A percentile compares a stretch with the other conserved stretches of the same genome.
These are phyloP conservation scores for Yueomyces sp. DNA, from an alignment of 805 yeast species.

Conservation along the genomic window DNA sequence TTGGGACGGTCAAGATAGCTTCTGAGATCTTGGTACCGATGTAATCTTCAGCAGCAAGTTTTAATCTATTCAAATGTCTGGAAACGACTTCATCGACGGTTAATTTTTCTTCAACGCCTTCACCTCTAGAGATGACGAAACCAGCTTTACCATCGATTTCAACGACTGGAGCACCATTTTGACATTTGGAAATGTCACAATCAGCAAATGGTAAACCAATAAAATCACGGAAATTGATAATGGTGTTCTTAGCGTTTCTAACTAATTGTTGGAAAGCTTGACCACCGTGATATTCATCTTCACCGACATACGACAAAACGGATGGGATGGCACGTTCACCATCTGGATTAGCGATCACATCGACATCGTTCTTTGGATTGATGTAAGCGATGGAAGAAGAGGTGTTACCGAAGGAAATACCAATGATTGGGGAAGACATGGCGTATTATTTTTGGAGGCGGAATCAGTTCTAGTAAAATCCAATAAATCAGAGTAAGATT, in stretches of 20 bases:
- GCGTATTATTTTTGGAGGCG: background rate
- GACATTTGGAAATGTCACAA: conserved; percentile 54
- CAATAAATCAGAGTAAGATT: no score
- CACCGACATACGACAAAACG: conserved; percentile 79
- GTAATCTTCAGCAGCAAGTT: conserved; percentile 84
- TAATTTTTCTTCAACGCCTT: conserved; percentile 38
- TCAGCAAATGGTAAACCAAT: conserved; percentile 64
- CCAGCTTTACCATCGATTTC: conserved; percentile 48
- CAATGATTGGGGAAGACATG: conserved; percentile 50
- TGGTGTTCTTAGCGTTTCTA: conserved; percentile 79
- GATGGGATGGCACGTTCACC: conserved; percentile 97
- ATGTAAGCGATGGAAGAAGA: conserved; percentile 89
- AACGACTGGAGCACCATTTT: conserved; percentile 33
- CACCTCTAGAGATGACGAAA: conserved; percentile 41
- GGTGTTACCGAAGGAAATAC: conserved; percentile 93
- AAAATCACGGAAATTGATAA: conserved; percentile 86
- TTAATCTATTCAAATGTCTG: conserved; percentile 74
- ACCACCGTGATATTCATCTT: conserved; percentile 93
- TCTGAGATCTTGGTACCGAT: conserved; percentile 71
- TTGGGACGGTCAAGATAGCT: conserved; percentile 82
- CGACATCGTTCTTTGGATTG: conserved; percentile 72
- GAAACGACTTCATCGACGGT: conserved; percentile 66
- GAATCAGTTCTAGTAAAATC: no score
- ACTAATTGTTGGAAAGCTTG: conserved; percentile 89
- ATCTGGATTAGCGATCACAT: conserved; percentile 96